Conservation (phyloP, 2,329 filamentous ascomycete genomes). For the Sporothrix brunneoviolacea region DNA sequence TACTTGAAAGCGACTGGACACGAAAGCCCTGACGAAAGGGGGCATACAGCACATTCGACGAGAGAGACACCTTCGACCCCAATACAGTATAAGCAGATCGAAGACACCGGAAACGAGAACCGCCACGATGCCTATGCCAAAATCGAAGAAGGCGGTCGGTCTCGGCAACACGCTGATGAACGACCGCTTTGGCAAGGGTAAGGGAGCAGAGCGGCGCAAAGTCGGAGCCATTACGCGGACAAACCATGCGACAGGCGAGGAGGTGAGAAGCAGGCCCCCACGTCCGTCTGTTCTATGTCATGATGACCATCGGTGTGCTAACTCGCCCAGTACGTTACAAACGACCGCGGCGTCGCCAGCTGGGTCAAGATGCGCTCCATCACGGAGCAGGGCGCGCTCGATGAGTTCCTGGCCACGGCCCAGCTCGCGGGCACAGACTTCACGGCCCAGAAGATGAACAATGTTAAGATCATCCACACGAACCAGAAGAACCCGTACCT, state of each 20-base stretch:
- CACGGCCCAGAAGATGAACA: conserved; percentile 97
- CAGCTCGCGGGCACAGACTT: conserved; percentile 98
- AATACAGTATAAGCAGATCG: no score
- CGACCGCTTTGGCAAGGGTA: conserved; percentile 92
- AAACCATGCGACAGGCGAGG: conserved; percentile 73
- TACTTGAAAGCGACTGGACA: no score
- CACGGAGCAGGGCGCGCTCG: conserved; percentile 90
- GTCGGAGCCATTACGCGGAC: conserved; percentile 55
- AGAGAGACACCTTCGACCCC: neutral
- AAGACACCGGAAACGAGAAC: neutral
- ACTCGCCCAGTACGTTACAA: conserved; percentile 68
- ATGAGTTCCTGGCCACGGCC: conserved; percentile 93
- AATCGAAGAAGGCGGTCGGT: conserved; percentile 91
- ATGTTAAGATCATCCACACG: conserved; percentile 95
- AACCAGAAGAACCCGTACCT: conserved; percentile 95
- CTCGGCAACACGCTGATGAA: conserved; percentile 98
- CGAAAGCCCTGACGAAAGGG: no score
- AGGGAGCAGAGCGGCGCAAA: conserved; percentile 75
- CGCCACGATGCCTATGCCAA: conserved; percentile 56
- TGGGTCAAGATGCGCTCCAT: conserved; percentile 99
- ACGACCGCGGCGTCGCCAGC: conserved; percentile 79
- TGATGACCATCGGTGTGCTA: neutral
- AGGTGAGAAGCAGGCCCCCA: conserved; percentile 34
- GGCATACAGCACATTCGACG: no score
- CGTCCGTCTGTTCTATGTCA: neutral